Percentiles rank a stretch among this genome's conserved stretches.
phyloP scores from a whole-genome alignment of 2,329 filamentous ascomycete species.

The Coniochaeta sp. region DNA sequence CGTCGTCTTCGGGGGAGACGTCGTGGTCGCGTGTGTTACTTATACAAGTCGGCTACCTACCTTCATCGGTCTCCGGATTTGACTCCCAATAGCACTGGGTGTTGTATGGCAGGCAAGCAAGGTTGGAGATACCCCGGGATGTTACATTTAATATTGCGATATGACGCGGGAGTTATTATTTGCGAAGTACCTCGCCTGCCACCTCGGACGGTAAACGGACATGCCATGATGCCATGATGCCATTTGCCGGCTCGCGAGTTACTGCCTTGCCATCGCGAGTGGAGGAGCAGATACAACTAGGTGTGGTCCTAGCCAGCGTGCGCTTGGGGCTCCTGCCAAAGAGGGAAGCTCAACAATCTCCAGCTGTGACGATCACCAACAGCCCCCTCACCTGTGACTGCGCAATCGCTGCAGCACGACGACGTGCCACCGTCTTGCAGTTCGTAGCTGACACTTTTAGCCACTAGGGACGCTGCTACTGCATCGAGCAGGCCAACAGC shows the following conservation, averaged over 20 bases:
- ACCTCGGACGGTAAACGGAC: too few species aligned
- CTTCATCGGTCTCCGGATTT: not conserved
- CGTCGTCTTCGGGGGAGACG: not conserved
- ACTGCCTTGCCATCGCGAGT: too few species aligned
- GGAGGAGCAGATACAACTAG: too few species aligned
- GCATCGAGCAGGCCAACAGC: not conserved
- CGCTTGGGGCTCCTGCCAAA: not conserved
- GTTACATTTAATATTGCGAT: not conserved
- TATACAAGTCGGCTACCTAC: not conserved
- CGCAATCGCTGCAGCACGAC: too few species aligned
- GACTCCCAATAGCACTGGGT: not conserved
- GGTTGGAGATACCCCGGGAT: not conserved
- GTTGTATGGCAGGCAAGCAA: not conserved
- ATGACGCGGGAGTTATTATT: not conserved
- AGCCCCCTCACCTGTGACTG: not conserved
- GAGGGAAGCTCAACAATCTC: not conserved
- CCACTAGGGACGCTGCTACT: not conserved
- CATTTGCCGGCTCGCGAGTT: not conserved
- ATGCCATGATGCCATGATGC: too few species aligned
- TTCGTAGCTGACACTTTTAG: not conserved
- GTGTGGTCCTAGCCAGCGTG: too few species aligned
- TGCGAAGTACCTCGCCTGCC: too few species aligned
- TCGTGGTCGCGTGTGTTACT: not conserved
- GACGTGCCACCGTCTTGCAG: not conserved
- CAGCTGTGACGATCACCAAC: not conserved